These are phyloP conservation scores for Coemansia erecta DNA, from an alignment of 192 early-diverging fungal genomes.

Conservation along the genomic window DNA sequence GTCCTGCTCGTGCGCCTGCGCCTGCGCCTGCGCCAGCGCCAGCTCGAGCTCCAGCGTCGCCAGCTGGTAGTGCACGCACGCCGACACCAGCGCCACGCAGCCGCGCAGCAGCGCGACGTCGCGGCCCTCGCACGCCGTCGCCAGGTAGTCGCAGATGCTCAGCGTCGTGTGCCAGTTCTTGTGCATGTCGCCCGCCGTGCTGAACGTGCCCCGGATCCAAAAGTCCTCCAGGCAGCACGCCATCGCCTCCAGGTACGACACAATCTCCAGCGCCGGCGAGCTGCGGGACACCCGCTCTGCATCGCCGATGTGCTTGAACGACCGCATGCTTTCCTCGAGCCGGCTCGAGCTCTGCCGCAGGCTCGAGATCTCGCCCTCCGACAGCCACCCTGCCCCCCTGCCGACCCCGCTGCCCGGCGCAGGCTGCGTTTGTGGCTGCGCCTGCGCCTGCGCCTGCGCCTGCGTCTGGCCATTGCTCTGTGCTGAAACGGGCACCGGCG, in stretches of 20 bases:
- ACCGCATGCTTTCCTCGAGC: slow-evolving; percentile 33
- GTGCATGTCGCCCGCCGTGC: slow-evolving; percentile 20
- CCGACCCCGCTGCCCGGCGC: slow-evolving; percentile 3
- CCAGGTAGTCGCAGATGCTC: slow-evolving; percentile 34
- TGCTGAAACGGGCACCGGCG: not conserved
- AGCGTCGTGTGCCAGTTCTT: slow-evolving; percentile 47
- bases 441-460: not conserved
- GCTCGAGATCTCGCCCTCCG: slow-evolving; percentile 20
- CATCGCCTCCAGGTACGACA: slow-evolving; percentile 47
- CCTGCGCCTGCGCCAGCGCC: slow-evolving; percentile 17
- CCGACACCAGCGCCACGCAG: slow-evolving; percentile 28
- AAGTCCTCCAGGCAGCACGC: slow-evolving; percentile 48
- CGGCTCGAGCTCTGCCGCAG: slow-evolving; percentile 26
- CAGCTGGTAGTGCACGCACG: slow-evolving; percentile 41
- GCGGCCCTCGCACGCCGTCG: slow-evolving; percentile 14
- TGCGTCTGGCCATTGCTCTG: not conserved
- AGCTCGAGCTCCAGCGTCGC: slow-evolving; percentile 15
- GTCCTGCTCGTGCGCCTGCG: slow-evolving; percentile 13
- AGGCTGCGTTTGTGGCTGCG: too few species aligned
- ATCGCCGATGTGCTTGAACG: slow-evolving; percentile 45
- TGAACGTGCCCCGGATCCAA: slow-evolving; percentile 33
- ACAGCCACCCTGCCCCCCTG: slow-evolving; percentile 2
- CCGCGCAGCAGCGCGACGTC: slow-evolving; percentile 27
- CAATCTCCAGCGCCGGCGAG: slow-evolving; percentile 28
- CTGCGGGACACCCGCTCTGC: slow-evolving; percentile 28